Evolutionary conservation across 2,329 filamentous ascomycete genomes (phyloP), one percentile per base, ranked within the genome.

Genomic region (Colletotrichum sp.): DNA sequence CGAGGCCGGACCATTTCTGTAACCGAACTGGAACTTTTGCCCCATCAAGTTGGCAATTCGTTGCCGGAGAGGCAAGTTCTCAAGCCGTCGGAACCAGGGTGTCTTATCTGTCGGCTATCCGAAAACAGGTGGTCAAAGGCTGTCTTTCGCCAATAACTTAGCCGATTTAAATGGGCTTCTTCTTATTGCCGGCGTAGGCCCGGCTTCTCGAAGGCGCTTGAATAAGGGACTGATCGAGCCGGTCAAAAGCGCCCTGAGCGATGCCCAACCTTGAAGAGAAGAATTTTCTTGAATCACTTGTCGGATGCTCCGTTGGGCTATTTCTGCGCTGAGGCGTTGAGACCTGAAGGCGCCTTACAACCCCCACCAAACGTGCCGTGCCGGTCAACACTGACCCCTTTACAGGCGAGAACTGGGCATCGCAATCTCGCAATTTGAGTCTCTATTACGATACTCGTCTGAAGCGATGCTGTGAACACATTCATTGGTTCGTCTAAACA

Each of bases 41-140:
- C 39, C 57, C 65, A 63, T 59, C 21, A 16, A 28, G n/a, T 63
- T 73, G 28, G 65, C 13, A 26, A 60, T 12, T 34, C 13, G 52
- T 10, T 69, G 71, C 49, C n/a, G n/a, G 16, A 69, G 12, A 63
- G 24, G 32, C 36, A 39, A 12, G 24, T 34, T 49, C n/a, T 16
- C 7, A 36, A 6, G 21, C 68, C 57, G 55, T 49, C n/a, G n/a
- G 36, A 3, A 57, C 72, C 49, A 67, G 52, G 72, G 32, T 62
- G 15, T 24, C 52, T 72, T 63, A 72, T 75, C 72, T 63, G 49
- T 75, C 52, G 68, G 72, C 49, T 71, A 49, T 66, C 32, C 44
- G 71, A 49, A 65, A 65, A 13, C 44, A 59, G 44, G 24, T 57
- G 26, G 32, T 13, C 6, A 21, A 52, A 44, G 13, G 9, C 10